Base-by-base conservation (phyloP, 768 basidiomycete species). In the Inosperma sp. region DNA sequence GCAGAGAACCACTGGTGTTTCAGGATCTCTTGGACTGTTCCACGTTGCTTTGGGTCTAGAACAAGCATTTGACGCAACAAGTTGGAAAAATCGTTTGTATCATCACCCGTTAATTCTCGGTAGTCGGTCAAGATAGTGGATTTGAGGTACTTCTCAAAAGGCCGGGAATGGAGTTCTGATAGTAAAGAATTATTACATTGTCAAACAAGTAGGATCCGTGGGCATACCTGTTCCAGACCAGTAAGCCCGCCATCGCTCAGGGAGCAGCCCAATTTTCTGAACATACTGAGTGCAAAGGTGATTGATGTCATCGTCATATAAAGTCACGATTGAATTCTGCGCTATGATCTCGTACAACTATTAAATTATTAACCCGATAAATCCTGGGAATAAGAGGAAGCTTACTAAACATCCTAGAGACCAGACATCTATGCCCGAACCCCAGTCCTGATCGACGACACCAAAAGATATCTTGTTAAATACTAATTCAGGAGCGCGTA, bases 321-420 rank as follows among this genome's bases (percentile, higher is more conserved):
- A 35, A 35, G 5, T 5, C 34, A 12, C 17, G 34, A 35, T 35
- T 5, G 12, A 17, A 35, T 17, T 12, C 34, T 35, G 34, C 34
- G 12, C 34, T 35, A 29, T 57, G 13, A 36, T 69, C 27, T 10
- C 59, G 25, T 42, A 42, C 29, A 17, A 17, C 41, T 42, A 42
- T 42, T 16, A 42, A 42, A 27, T 16, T 27, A 27, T 42, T 16
- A 42, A 42, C n/a, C 41, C 25, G 25, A 0, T 42, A 16, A 5
- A 42, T 26, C 27, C 41, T 5, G 7, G 25, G n/a, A 27, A 17
- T 4, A 27, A 25, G 41, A 42, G 25, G 41, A 23, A 42, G 25
- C 41, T 27, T 42, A 42, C 41, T 27, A 42, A 42, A 42, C 41
- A 42, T 42, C 41, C 41, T 16, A 42, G 41, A 27, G 41, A 26